These are phyloP conservation scores for Rossbeevera mucosa DNA, from an alignment of 768 basidiomycete genomes.

Conservation along the genomic window DNA sequence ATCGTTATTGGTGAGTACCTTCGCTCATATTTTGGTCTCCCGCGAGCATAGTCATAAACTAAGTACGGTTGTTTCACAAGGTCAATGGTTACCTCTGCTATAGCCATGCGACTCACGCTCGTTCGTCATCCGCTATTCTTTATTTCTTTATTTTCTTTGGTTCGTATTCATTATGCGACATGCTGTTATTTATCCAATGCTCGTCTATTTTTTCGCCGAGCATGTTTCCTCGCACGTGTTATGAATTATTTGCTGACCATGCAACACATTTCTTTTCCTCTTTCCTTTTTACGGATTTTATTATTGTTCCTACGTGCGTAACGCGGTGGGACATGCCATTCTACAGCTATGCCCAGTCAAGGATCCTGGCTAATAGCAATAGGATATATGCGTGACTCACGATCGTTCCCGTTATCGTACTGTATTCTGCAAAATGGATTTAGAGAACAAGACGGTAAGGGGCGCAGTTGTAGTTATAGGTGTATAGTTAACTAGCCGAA, in stretches of 20 bases:
- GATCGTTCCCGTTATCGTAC: not conserved
- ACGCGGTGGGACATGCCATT: not conserved
- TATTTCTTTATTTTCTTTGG: not conserved
- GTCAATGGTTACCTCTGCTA: conserved; percentile 84
- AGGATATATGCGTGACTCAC: not conserved
- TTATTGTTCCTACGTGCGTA: not conserved
- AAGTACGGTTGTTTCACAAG: conserved; percentile 34
- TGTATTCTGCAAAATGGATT: not conserved
- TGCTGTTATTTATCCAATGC: conserved; percentile 13
- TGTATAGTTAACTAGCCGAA: not conserved
- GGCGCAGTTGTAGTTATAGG: not conserved
- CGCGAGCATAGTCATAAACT: not conserved
- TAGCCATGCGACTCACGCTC: conserved; percentile 29
- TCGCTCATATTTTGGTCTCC: not conserved
- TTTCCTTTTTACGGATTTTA: not conserved
- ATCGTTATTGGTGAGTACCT: conserved; percentile 69
- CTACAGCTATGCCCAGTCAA: not conserved
- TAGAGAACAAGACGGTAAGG: not conserved
- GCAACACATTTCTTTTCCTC: not conserved
- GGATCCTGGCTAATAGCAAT: not conserved
- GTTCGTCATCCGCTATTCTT: not conserved
- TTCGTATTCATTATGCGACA: conserved; percentile 6
- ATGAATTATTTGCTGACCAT: not conserved
- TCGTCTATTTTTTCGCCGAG: not conserved
- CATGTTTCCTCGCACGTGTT: conserved; percentile 1